These are phyloP conservation scores for Dichomitus squalens DNA, from an alignment of 1,284 basidiomycete genomes.

Conservation along the genomic window DNA sequence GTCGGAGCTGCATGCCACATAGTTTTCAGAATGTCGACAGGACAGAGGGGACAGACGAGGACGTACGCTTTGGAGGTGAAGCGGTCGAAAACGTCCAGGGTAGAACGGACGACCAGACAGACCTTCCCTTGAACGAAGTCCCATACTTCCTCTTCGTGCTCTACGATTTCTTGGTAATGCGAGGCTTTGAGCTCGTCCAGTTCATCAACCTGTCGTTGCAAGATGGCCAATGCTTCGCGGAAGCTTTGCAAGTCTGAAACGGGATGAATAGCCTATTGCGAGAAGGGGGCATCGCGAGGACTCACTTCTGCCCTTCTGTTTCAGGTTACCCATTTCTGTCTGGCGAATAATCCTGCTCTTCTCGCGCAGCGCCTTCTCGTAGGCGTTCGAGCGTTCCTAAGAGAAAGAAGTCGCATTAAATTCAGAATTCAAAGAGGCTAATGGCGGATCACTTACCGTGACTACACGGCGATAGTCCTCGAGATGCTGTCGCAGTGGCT, in stretches of 20 bases:
- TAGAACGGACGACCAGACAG: constrained; percentile 76
- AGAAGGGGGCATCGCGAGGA: constrained; percentile 14
- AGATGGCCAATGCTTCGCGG: constrained; percentile 77
- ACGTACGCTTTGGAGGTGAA: constrained; percentile 88
- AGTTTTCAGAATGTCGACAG: not conserved
- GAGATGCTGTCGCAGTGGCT: constrained; percentile 82
- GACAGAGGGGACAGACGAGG: not conserved
- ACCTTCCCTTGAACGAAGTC: constrained; percentile 85
- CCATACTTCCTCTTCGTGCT: constrained; percentile 95
- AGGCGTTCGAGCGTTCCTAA: constrained; percentile 77
- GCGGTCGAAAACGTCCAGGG: constrained; percentile 81
- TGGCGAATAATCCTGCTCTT: constrained; percentile 86
- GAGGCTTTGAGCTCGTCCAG: constrained; percentile 79
- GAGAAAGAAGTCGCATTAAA: no score
- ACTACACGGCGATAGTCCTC: constrained; percentile 80
- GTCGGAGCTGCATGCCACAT: constrained; percentile 62
- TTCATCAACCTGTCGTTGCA: constrained; percentile 90
- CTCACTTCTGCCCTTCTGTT: constrained; percentile 82
- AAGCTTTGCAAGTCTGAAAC: constrained; percentile 80
- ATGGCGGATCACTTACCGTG: constrained; percentile 49
- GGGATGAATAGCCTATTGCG: not conserved
- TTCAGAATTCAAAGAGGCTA: not conserved
- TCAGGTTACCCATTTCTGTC: constrained; percentile 89
- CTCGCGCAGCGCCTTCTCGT: constrained; percentile 79
- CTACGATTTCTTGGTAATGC: constrained; percentile 87